Evolutionary conservation across 2,329 filamentous ascomycete species (phyloP).

Genomic region (Alternaria triticina): DNA sequence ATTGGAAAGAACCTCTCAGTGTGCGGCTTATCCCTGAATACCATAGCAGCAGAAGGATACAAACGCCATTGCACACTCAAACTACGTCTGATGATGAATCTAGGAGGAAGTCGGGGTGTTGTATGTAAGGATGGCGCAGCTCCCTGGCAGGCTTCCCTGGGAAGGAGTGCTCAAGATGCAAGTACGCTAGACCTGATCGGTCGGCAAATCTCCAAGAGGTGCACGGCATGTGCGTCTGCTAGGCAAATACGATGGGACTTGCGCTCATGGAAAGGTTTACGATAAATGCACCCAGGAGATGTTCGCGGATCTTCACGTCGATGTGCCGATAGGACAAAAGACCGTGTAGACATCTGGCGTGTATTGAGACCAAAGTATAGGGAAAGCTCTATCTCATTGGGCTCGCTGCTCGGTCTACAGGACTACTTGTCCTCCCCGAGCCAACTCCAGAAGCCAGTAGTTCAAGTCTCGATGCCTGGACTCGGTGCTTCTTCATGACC

Average conservation of each 20-base stretch:
- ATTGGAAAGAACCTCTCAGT: not conserved
- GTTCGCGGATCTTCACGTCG: not conserved
- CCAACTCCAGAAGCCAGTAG: constrained; percentile 54
- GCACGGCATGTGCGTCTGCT: not conserved
- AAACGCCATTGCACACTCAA: not conserved
- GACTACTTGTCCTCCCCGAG: constrained; percentile 32
- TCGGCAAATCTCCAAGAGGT: not conserved
- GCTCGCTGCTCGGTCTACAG: constrained; percentile 10
- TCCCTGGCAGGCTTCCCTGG: not conserved
- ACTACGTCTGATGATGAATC: not conserved
- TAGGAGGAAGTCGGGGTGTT: not conserved
- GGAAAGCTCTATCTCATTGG: not conserved
- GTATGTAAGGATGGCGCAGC: not conserved
- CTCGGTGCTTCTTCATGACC: constrained; percentile 84
- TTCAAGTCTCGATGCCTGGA: constrained; percentile 80
- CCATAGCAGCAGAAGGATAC: not conserved
- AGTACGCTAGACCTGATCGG: not conserved
- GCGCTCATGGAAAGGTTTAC: not conserved
- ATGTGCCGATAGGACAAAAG: not conserved
- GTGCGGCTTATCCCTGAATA: accelerated
- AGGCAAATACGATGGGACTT: not conserved
- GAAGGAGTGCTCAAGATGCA: not conserved
- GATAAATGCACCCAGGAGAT: accelerated
- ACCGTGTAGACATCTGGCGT: not conserved
- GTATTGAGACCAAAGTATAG: not conserved